These are phyloP conservation scores for Plectosphaerella plurivora DNA, from an alignment of 2,329 filamentous ascomycete genomes.

Conservation along the genomic window DNA sequence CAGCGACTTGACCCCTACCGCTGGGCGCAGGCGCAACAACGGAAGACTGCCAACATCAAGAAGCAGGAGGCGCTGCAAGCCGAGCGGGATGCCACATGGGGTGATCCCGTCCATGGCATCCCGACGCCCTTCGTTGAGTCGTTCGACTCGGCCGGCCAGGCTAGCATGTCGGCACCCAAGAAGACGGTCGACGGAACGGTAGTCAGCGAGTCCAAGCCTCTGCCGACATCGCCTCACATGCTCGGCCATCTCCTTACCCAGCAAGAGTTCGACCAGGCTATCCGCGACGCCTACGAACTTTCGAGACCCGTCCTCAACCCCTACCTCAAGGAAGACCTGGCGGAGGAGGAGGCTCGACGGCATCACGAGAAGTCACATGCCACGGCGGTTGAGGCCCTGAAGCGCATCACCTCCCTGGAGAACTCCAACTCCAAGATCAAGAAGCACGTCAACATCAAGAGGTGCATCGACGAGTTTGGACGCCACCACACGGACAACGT, in stretches of 20 bases:
- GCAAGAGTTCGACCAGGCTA: constrained; percentile 60
- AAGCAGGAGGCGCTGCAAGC: constrained; percentile 66
- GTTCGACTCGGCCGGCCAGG: constrained; percentile 62
- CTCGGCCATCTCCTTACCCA: constrained; percentile 75
- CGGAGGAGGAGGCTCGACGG: constrained; percentile 26
- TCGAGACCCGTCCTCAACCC: constrained; percentile 48
- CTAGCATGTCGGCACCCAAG: constrained; percentile 25
- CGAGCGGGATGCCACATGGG: constrained; percentile 60
- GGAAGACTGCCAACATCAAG: constrained; percentile 77
- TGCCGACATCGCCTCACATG: constrained; percentile 45
- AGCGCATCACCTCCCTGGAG: constrained; percentile 71
- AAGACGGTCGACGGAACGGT: constrained; percentile 37
- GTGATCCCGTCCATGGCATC: constrained; percentile 75
- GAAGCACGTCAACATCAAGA: constrained; percentile 75
- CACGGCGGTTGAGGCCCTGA: constrained; percentile 70
- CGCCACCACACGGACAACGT: constrained; percentile 78
- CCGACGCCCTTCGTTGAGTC: constrained; percentile 80
- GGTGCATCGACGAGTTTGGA: constrained; percentile 84
- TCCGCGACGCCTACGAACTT: constrained; percentile 64
- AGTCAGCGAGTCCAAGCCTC: constrained; percentile 29
- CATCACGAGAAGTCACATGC: constrained; percentile 53
- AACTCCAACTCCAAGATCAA: constrained; percentile 77
- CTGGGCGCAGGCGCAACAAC: constrained; percentile 74
- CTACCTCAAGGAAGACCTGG: constrained; percentile 33
- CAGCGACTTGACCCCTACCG: constrained; percentile 77